Base-by-base conservation (phyloP, 352 stramenopile species). In the Phytophthora parvispora region DNA sequence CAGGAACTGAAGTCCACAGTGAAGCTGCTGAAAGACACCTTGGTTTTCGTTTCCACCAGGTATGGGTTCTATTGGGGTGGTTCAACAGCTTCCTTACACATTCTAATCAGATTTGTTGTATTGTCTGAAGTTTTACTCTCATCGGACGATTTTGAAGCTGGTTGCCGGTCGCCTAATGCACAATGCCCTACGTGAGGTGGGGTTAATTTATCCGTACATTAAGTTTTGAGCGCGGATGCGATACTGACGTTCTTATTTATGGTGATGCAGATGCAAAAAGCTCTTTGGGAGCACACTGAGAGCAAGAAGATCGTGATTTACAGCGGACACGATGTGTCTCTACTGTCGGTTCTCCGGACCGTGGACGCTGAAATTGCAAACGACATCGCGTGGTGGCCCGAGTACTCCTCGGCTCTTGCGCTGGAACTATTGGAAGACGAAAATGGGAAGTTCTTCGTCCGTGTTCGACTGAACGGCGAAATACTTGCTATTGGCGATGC, bases 251-350 rank as follows among this genome's bases (percentile, higher is more conserved):
- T 51, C 10, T 18, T 24, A 45, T 32, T 24, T 42, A 18, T 43
- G 51, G 9, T 3, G 5, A 22, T 51, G 15, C 47, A 83, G 81
- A 90, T 92, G 74, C 61, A 90, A 69, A 72, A 72, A 25, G 58
- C 64, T 24, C 51, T 83, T 1, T 69, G 31, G 51, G 72, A 72
- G 16, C 60, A 81, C 54, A 36, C 16, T n/a, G 68, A 78, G 53
- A 75, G 57, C 48, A 89, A 90, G 67, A 83, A 76, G 47, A 67
- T 96, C 28, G 64, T 93, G 38, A 69, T 94, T 24, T 96, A 95
- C 78, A 95, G 87, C 52, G 89, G 89, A 31, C 89, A 96, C 62
- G 89, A 96, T 60, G 75, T 95, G 20, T 93, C 87, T 20, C 68
- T 96, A 49, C 72, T 96, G 20, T 86, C 87, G 1, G 66, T 93